Percentiles rank a stretch among this genome's conserved stretches.
These are phyloP conservation scores for Xylariaceae sp. DNA, from an alignment of 2,329 filamentous ascomycete species.

Conservation along the genomic window DNA sequence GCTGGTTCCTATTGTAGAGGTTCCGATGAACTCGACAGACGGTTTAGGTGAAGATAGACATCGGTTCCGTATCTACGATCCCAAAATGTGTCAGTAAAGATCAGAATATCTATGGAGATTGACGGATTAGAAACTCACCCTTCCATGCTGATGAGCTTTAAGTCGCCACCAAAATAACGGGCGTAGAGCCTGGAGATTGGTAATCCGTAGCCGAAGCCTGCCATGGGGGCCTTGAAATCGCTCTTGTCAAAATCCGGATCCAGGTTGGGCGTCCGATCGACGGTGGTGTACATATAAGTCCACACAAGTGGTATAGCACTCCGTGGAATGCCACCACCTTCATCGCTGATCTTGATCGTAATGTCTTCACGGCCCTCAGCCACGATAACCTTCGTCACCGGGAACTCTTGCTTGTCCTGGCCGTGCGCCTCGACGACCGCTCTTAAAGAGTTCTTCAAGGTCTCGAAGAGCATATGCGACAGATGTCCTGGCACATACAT, in stretches of 20 bases:
- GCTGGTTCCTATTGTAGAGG: slow-evolving; percentile 92
- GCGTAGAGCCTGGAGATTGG: slow-evolving; percentile 93
- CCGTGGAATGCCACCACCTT: slow-evolving; percentile 90
- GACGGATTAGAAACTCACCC: slow-evolving; percentile 56
- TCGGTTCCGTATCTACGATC: slow-evolving; percentile 82
- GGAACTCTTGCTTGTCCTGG: slow-evolving; percentile 91
- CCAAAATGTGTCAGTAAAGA: slow-evolving; percentile 7
- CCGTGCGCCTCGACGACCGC: slow-evolving; percentile 95
- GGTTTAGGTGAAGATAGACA: slow-evolving; percentile 95
- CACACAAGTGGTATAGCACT: slow-evolving; percentile 95
- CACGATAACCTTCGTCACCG: slow-evolving; percentile 94
- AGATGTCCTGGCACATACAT: slow-evolving; percentile 99
- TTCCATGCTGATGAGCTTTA: slow-evolving; percentile 99
- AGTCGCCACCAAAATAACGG: slow-evolving; percentile 91
- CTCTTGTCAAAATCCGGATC: slow-evolving; percentile 98
- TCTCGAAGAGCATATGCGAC: slow-evolving; percentile 99
- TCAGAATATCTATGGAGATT: background rate
- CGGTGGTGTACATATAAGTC: slow-evolving; percentile 99
- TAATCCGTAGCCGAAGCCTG: slow-evolving; percentile 95
- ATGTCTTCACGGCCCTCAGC: slow-evolving; percentile 98
- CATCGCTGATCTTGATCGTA: slow-evolving; percentile 96
- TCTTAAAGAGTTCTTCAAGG: slow-evolving; percentile 94
- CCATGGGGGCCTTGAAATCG: slow-evolving; percentile 99
- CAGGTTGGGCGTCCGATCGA: slow-evolving; percentile 88
- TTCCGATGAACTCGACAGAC: slow-evolving; percentile 90